Evolutionary conservation across 2,329 filamentous ascomycete species (phyloP), one percentile per base, ranked within the genome.

Genomic region (Fusarium acutatum): DNA sequence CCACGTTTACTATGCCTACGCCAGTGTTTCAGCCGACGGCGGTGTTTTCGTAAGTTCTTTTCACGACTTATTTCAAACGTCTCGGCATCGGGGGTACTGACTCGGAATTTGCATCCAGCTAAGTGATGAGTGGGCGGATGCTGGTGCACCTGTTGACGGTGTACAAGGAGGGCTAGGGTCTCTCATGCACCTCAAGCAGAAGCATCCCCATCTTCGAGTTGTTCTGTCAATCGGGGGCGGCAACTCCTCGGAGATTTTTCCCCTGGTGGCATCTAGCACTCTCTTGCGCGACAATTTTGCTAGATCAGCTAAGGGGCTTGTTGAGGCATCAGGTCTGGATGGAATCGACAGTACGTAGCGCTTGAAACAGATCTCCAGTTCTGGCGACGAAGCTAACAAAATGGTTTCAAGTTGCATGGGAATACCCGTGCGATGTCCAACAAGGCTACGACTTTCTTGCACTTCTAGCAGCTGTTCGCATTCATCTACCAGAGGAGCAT

Each of bases 1-100:
- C 74, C 92, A 94, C 79, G 90, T 95, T 32, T 95, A 95, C 82
- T 96, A 96, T 80, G 93, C 93, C 18, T 95, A 94, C 87, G 93
- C 93, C 66, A 93, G 88, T 82, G 89, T 96, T 47, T 89, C 90
- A 71, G 83, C 87, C 57, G 92, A 95, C 79, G 93, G 94, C 56
- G 89, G 89, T 60, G 90, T 96, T 71, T 93, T 93, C 86, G 93
- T 95, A 83, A 84, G 89, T 86, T 69, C 57, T 54, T 35, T 47
- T n/a, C 60, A 64, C 34, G 38, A 54, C 54, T 57, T n/a, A 30
- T 38, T 61, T 35, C 56, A 61, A 38, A 58, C 49, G 46, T 60
- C 35, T 68, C 53, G 52, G 41, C 59, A 62, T 56, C 53, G 52
- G 49, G 41, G 43, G 61, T 68, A 60, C 80, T 80, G 76, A 81